Evolutionary conservation across 352 stramenopile genomes (phyloP), one percentile per base, ranked within the genome.

Genomic region (Phytopythium montanum): DNA sequence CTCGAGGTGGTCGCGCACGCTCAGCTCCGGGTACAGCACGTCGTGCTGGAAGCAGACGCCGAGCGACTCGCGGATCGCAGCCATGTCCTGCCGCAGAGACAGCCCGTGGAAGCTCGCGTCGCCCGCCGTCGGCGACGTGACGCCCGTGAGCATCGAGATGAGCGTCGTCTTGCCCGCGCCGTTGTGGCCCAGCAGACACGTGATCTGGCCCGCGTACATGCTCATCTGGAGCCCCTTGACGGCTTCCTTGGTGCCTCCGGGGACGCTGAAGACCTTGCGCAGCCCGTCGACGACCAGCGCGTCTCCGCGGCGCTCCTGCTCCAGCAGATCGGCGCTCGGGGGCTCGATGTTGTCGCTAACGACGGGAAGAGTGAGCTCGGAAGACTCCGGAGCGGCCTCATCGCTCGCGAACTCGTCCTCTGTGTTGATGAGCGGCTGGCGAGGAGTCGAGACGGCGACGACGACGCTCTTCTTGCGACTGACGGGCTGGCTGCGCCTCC

Each of bases 191-290:
- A 98, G 73, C 26, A 98, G 75, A 58, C 78, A 90, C 19, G 89
- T 95, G 65, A 98, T 97, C 64, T 98, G 88, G 31, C 90, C 84
- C 59, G 93, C 78, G 64, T 96, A 96, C 83, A 98, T 97, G 54
- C 67, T 82, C 28, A 97, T 39, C 59, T 88, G 76, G 0, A 97
- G 58, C 19, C 75, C 72, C 58, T 96, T 68, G 12, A 97, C 91
- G 7, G 91, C 91, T 13, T 88, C 72, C 51, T 95, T 94, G 28
- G 77, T 68, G 38, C 85, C 91, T 34, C 85, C 87, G 21, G 79
- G 73, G 23, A 87, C 87, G n/a, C 73, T 57, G 63, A 95, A 96
- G 0, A 73, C 72, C 50, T 90, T 90, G 41, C 78, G 69, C 52
- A 93, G 61, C 13, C 42, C 75, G 68, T 14, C 25, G 87, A 66